Evolutionary conservation across 179 eudicot species (phyloP), one percentile per base, ranked within the genome.

Genomic region (Spergularia azorica): DNA sequence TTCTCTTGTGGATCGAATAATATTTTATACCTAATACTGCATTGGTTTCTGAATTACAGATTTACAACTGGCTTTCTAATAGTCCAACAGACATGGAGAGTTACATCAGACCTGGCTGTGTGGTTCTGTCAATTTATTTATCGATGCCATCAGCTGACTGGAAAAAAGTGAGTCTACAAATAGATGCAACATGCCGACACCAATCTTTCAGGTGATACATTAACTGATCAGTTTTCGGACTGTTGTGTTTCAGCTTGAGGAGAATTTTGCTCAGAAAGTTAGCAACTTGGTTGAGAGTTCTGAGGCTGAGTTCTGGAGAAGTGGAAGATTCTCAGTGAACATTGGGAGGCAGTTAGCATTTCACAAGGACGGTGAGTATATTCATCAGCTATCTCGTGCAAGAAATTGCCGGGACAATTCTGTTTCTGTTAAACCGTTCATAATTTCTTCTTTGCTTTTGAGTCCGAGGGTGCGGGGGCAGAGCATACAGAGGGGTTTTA

Each of bases 11-110:
- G 64, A 48, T 20, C 21, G 76, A 46, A 62, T 76, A 18, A 46
- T 81, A 18, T 57, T 20, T 9, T 51, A 13, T 69, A 48, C 58
- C 50, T 73, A 21, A 70, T 38, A 70, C 26, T 63, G 63, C 62
- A 57, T 79, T 74, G 75, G 55, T 77, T 9, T 43, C 17, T 14
- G 74, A 41, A 75, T 63, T 79, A 71, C 84, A 92, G 97, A 84
- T 92, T 57, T 77, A 72, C 76, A 89, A 82, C 48, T 92, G 97
- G 97, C 95, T 92, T 67, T 83, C 89, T 72, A 87, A 82, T 79
- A 87, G 95, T 74, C 97, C 97, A 10, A 82, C 92, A 18, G 97
- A 92, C 54, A 92, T 92, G 90, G 97, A 92, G 81, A 91, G 97
- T 75, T 87, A 89, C 83, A 92, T 92, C 76, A 87, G 93, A 81